These are phyloP conservation scores for Tieghemiomyces parasiticus DNA, from an alignment of 192 early-diverging fungal species.

Conservation along the genomic window DNA sequence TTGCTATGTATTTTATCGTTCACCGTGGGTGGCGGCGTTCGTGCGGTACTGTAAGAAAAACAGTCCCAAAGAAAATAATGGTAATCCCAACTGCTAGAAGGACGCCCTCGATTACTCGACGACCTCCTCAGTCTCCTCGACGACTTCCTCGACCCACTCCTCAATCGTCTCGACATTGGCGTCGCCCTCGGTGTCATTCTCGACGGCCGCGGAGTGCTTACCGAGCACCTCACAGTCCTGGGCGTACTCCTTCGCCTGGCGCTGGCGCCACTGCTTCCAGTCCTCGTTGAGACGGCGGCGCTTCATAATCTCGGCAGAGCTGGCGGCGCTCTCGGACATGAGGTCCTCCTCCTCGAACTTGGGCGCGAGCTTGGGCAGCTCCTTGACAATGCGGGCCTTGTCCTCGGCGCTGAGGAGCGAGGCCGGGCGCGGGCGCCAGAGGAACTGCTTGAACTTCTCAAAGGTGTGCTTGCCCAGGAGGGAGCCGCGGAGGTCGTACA, in stretches of 20 bases:
- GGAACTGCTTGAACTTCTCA: constrained; percentile 79
- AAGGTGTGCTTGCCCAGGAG: constrained; percentile 54
- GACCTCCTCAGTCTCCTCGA: constrained; percentile 64
- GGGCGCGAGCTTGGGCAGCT: constrained; percentile 74
- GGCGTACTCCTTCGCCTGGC: constrained; percentile 41
- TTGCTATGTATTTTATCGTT: too few relatives aligned
- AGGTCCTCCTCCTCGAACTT: constrained; percentile 86
- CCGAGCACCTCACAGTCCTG: constrained; percentile 37
- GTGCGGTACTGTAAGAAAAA: too few relatives aligned
- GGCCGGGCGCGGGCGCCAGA: constrained; percentile 89
- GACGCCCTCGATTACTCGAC: too few relatives aligned
- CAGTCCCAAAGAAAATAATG: too few relatives aligned
- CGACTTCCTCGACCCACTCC: constrained; percentile 78
- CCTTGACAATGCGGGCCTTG: constrained; percentile 82
- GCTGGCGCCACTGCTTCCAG: constrained; percentile 70
- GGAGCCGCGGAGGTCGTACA: constrained; percentile 88
- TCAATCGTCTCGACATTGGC: constrained; percentile 59
- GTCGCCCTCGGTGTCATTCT: constrained; percentile 27
- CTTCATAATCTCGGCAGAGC: constrained; percentile 58
- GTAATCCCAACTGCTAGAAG: too few relatives aligned
- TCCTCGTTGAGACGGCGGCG: constrained; percentile 62
- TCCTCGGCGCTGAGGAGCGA: constrained; percentile 61
- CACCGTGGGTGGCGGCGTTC: too few relatives aligned
- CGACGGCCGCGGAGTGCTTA: constrained; percentile 22
- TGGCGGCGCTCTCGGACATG: constrained; percentile 45